Evolutionary conservation across 2,329 filamentous ascomycete genomes (phyloP), one percentile per base, ranked within the genome.

Genomic region (Geosmithia putterillii): DNA sequence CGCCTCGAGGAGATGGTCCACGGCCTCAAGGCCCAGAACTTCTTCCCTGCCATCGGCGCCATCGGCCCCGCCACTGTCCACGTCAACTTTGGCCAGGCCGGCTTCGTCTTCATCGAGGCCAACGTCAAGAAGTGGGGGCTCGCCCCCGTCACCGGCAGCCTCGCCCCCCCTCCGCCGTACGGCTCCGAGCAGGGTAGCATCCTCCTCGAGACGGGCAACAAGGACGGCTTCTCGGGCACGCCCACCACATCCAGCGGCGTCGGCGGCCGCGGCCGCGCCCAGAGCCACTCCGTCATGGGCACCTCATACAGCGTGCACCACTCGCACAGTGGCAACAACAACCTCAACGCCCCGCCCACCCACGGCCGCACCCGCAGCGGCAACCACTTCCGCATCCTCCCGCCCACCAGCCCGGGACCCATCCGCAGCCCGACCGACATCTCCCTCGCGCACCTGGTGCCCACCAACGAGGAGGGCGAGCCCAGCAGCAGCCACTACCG

Each of bases 101-200:
- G 92, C 28, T 98, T 96, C 57, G 92, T 98, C 41, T 98, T 96
- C 57, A 96, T 98, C 53, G 92, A 98, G 64, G 92, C 90, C 48
- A 98, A 98, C 56, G 92, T 98, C 47, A 98, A 98, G 78, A 98
- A 96, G 71, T 98, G 92, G 92, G 92, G 92, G 2, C 70, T 98
- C 44, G 92, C 92, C 40, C 92, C 92, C 5, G 94, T 94, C 75
- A 95, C 87, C 2, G 92, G 92, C 46, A 95, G 87, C 55, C 72
- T 98, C 46, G 92, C 92, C 22, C 92, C 92, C 15, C 92, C 92
- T 38, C 92, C 92, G 42, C 92, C 92, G 2, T 98, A 98, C 58
- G 92, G 92, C 40, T 95, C 87, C 48, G 92, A 96, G 65, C 88
- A 95, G 63, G 92, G 92, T 54, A 95, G 89, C 57, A 95, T 98